Evolutionary conservation across 2,329 filamentous ascomycete genomes (phyloP).

Genomic region (Botryotinia convoluta): DNA sequence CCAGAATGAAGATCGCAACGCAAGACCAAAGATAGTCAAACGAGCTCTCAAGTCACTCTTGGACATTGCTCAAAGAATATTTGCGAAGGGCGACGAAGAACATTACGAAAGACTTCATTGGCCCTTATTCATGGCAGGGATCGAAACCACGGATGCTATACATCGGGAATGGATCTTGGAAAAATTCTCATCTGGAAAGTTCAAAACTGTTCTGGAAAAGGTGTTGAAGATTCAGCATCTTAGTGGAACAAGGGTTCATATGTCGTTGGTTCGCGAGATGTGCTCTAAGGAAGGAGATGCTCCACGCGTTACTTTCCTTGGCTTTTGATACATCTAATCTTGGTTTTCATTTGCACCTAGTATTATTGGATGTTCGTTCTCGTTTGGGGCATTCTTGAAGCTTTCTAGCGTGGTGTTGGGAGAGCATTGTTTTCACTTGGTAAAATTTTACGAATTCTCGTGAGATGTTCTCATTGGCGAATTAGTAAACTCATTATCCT

Average conservation of each 20-base stretch:
- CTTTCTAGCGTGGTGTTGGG: background rate
- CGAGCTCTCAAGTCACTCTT: constrained; percentile 10
- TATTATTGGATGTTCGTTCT: background rate
- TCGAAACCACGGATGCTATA: constrained; percentile 21
- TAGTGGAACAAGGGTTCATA: background rate
- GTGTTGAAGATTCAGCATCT: constrained; percentile 14
- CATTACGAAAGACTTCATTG: constrained; percentile 19
- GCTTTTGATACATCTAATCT: background rate
- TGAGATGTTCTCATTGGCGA: background rate
- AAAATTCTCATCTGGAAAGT: constrained; percentile 5
- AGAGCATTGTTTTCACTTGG: background rate
- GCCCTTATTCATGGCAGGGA: constrained; percentile 24
- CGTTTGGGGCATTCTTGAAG: background rate
- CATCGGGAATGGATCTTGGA: constrained; percentile 20
- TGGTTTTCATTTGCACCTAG: background rate
- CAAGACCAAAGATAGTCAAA: constrained; percentile 6
- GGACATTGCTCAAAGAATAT: constrained; percentile 9
- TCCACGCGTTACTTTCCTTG: constrained; percentile 15
- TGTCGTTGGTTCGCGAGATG: constrained; percentile 15
- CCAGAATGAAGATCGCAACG: background rate
- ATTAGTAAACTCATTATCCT: background rate
- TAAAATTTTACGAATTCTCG: background rate
- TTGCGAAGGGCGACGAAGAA: constrained; percentile 8
- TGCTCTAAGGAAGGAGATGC: constrained; percentile 13
- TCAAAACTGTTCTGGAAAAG: constrained; percentile 8